These are phyloP conservation scores for Aspergillus sclerotiicarbonarius DNA, from an alignment of 495 filamentous ascomycete species.

Conservation along the genomic window DNA sequence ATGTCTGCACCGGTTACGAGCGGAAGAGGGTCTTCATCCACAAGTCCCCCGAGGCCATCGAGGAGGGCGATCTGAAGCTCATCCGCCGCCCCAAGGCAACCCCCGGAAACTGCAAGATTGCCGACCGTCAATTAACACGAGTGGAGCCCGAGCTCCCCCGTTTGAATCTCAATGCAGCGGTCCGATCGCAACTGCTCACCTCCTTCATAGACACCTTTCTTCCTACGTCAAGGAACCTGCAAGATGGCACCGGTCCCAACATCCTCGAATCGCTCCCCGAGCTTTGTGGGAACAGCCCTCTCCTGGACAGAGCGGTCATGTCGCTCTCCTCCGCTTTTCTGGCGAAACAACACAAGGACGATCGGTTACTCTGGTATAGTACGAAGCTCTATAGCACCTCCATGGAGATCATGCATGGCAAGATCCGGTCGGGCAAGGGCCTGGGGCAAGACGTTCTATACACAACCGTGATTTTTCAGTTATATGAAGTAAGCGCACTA, in stretches of 20 bases:
- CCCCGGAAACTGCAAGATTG: background rate
- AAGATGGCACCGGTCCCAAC: constrained; percentile 8
- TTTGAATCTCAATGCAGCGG: constrained; percentile 16
- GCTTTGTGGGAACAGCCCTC: constrained; percentile 12
- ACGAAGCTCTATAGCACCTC: constrained; percentile 23
- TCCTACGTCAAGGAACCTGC: constrained; percentile 6
- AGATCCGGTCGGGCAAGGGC: constrained; percentile 14
- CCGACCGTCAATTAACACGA: background rate
- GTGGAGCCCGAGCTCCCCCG: constrained; percentile 15
- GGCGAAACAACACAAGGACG: constrained; percentile 21
- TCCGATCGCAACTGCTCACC: constrained; percentile 18
- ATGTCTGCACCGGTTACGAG: constrained; percentile 26
- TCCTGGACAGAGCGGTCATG: constrained; percentile 22
- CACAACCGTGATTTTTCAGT: constrained; percentile 26
- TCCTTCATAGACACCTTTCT: constrained; percentile 19
- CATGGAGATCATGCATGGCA: constrained; percentile 18
- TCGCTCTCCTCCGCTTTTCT: constrained; percentile 23
- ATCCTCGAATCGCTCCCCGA: constrained; percentile 18
- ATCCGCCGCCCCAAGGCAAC: constrained; percentile 7
- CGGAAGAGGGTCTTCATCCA: constrained; percentile 22
- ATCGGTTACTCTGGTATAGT: constrained; percentile 21
- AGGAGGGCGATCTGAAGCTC: constrained; percentile 4
- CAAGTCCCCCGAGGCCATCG: constrained; percentile 4
- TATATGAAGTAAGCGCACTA: constrained; percentile 24
- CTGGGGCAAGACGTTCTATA: constrained; percentile 24